Conservation (phyloP, 768 basidiomycete species). For the Boletus vinaceobasis region DNA sequence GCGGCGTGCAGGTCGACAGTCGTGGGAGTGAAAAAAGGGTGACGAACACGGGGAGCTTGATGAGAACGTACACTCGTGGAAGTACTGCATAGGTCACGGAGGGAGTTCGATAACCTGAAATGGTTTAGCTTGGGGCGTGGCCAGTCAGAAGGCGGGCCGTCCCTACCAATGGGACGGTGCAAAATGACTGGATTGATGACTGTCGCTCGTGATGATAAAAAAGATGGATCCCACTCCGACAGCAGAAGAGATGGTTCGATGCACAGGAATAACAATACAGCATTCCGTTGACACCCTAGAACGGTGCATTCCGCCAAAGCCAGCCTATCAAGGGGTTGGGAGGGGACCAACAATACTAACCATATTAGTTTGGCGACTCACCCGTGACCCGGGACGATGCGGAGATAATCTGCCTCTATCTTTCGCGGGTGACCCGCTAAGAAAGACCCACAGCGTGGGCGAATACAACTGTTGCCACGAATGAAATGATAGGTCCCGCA, state of each 20-base stretch:
- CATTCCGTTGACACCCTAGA: not conserved
- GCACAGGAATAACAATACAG: not conserved
- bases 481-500: conserved; percentile 17
- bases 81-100: not conserved
- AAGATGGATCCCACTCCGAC: not conserved
- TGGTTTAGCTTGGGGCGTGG: conserved; percentile 16
- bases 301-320: not conserved
- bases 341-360: conserved; percentile 8
- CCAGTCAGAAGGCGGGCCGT: not conserved
- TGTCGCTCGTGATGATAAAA: not conserved
- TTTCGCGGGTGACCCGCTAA: conserved; percentile 15
- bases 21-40: conserved; percentile 17
- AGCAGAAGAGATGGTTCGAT: not conserved
- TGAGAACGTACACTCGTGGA: conserved; percentile 2
- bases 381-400: conserved; percentile 9
- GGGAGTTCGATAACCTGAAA: conserved; percentile 12
- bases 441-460: not conserved
- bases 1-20: conserved; percentile 1
- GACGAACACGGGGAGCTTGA: conserved; percentile 8
- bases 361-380: not conserved
- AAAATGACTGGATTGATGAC: not conserved
- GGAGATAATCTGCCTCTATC: conserved; percentile 19
- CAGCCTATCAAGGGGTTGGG: not conserved
- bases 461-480: not conserved
- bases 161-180: not conserved